Evolutionary conservation across 139 green algal species (phyloP).

Genomic region (Asterochloris erici): DNA sequence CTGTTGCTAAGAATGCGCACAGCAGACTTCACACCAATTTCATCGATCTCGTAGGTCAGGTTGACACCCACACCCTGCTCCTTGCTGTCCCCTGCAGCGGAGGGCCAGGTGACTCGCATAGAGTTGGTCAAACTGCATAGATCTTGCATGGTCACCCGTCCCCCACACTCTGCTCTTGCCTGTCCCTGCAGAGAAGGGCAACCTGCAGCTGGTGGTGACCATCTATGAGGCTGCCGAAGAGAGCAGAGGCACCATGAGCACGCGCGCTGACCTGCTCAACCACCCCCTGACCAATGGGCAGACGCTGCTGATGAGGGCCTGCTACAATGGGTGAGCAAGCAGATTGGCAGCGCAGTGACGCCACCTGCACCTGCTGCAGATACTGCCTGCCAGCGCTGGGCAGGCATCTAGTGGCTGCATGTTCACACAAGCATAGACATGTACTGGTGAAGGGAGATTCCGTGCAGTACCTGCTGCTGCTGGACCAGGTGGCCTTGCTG

Average conservation of each 20-base stretch:
- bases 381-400: background rate
- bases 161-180: background rate
- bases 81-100: too few species aligned
- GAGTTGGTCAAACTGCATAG: background rate
- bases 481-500: background rate
- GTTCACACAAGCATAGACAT: background rate
- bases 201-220: constrained; percentile 9
- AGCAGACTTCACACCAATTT: background rate
- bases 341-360: background rate
- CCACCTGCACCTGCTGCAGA: background rate
- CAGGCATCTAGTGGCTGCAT: background rate
- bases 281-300: constrained; percentile 6
- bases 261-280: constrained; percentile 13
- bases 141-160: background rate
- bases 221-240: constrained; percentile 16
- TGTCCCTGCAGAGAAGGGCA: constrained; percentile 9
- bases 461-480: background rate
- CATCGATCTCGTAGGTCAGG: background rate
- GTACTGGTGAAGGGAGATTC: background rate
- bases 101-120: background rate
- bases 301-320: constrained; percentile 17
- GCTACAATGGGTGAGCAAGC: constrained; percentile 13
- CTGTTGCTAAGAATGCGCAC: too few species aligned
- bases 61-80: background rate
- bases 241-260: background rate